These are phyloP conservation scores for Mortierella antarctica DNA, from an alignment of 192 early-diverging fungal species.

Conservation along the genomic window DNA sequence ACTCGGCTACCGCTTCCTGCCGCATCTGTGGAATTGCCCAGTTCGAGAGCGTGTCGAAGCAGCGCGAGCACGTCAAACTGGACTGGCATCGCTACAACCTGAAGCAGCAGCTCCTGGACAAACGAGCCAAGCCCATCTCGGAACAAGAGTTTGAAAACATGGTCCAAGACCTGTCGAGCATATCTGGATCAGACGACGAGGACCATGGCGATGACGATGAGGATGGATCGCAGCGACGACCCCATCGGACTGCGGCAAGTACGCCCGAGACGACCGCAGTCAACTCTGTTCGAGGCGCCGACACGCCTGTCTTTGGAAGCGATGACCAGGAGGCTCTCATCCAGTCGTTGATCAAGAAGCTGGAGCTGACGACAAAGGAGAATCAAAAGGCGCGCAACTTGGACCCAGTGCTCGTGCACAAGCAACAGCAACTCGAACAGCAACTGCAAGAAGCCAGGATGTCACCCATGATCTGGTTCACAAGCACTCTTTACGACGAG, in stretches of 20 bases:
- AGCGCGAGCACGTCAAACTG: slow-evolving; percentile 59
- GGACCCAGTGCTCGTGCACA: slow-evolving; percentile 35
- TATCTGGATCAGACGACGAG: slow-evolving; percentile 61
- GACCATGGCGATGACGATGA: slow-evolving; percentile 12
- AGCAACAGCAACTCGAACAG: slow-evolving; percentile 26
- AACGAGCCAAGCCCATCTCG: slow-evolving; percentile 46
- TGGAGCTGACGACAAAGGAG: slow-evolving; percentile 37
- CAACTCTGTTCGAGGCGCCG: neutral
- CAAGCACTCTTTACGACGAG: slow-evolving; percentile 15
- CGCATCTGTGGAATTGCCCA: slow-evolving; percentile 55
- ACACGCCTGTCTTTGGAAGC: neutral
- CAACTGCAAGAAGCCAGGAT: slow-evolving; percentile 35
- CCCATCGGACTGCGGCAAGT: neutral
- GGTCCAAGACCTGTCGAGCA: slow-evolving; percentile 60
- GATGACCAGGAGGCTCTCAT: slow-evolving; percentile 30
- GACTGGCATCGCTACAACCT: slow-evolving; percentile 72
- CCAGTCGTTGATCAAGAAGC: slow-evolving; percentile 42
- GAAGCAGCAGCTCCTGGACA: slow-evolving; percentile 57
- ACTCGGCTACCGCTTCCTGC: slow-evolving; percentile 47
- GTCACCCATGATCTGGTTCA: slow-evolving; percentile 59
- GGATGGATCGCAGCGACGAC: neutral
- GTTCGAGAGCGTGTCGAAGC: slow-evolving; percentile 46
- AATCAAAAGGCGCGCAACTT: slow-evolving; percentile 21
- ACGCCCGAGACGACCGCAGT: neutral
- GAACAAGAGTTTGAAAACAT: slow-evolving; percentile 63